These are phyloP conservation scores for Closterium sp. DNA, from an alignment of 139 green algal species.

Conservation along the genomic window DNA sequence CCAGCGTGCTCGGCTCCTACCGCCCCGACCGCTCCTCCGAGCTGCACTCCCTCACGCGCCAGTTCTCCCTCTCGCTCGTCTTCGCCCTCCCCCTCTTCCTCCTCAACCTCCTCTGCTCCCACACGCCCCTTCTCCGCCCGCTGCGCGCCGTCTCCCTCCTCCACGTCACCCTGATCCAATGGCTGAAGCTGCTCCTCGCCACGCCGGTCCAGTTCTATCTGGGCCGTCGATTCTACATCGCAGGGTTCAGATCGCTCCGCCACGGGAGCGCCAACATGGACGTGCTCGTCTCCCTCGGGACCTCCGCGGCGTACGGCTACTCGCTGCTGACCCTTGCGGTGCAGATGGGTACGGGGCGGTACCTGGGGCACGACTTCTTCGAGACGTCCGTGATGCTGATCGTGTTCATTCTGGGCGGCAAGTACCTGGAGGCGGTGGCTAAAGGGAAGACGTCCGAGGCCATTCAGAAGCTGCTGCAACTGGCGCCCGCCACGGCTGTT, in stretches of 20 bases:
- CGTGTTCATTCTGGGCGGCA: slow-evolving; percentile 93
- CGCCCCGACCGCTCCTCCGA: slow-evolving; percentile 11
- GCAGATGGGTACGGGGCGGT: slow-evolving; percentile 56
- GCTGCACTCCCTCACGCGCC: not conserved
- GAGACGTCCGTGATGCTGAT: slow-evolving; percentile 97
- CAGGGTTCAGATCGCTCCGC: slow-evolving; percentile 70
- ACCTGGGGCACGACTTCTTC: slow-evolving; percentile 88
- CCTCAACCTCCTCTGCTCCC: slow-evolving; percentile 81
- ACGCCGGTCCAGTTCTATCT: slow-evolving; percentile 89
- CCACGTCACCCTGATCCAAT: slow-evolving; percentile 69
- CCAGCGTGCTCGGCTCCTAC: slow-evolving; percentile 7
- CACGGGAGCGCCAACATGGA: slow-evolving; percentile 94
- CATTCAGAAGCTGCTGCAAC: slow-evolving; percentile 72
- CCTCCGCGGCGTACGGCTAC: slow-evolving; percentile 90
- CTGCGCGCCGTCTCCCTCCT: slow-evolving; percentile 57
- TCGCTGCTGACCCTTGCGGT: slow-evolving; percentile 79
- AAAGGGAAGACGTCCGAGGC: slow-evolving; percentile 73
- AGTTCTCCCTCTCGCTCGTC: slow-evolving; percentile 23
- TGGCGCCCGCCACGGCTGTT: slow-evolving; percentile 73
- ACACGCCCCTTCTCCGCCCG: slow-evolving; percentile 57
- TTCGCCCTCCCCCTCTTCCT: slow-evolving; percentile 53
- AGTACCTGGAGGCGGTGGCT: slow-evolving; percentile 72
- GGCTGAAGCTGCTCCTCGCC: slow-evolving; percentile 80
- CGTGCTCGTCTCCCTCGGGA: slow-evolving; percentile 93
- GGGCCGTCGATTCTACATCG: slow-evolving; percentile 89